phyloP scores from a whole-genome alignment of 192 early-diverging fungal species.

The Backusella mclennaniae region DNA sequence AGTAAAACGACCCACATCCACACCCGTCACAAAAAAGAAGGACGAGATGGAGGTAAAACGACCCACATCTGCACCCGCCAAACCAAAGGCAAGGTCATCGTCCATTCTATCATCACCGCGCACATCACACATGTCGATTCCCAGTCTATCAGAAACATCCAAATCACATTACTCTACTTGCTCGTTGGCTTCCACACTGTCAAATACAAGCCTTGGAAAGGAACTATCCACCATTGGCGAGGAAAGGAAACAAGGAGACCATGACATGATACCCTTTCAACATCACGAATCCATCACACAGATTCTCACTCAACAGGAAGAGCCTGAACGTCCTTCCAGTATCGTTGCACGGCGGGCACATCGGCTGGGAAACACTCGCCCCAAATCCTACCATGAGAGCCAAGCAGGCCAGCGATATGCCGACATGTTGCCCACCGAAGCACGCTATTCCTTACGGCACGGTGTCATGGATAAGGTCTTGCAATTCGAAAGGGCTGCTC shows the following conservation, averaged over 20 bases:
- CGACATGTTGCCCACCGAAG: background rate
- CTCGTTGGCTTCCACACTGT: background rate
- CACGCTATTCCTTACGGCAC: background rate
- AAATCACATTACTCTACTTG: background rate
- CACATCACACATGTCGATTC: conserved; percentile 5
- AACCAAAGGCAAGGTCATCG: background rate
- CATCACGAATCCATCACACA: background rate
- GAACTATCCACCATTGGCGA: conserved; percentile 15
- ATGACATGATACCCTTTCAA: background rate
- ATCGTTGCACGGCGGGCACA: conserved; percentile 35
- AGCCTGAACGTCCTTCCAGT: conserved; percentile 31
- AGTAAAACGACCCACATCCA: background rate
- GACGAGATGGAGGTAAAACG: background rate
- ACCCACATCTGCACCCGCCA: background rate
- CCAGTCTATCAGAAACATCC: background rate
- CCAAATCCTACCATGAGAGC: conserved; percentile 19
- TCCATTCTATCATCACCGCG: conserved; percentile 18
- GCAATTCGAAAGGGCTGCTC: conserved; percentile 9
- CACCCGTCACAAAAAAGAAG: background rate
- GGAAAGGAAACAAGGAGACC: background rate
- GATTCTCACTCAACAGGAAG: background rate
- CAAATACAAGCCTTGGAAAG: background rate
- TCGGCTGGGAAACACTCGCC: conserved; percentile 8
- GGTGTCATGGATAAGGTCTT: conserved; percentile 33
- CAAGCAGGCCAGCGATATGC: background rate